Evolutionary conservation across 1,284 basidiomycete species (phyloP).

Genomic region (Melanopsichium pennsylvanicum): DNA sequence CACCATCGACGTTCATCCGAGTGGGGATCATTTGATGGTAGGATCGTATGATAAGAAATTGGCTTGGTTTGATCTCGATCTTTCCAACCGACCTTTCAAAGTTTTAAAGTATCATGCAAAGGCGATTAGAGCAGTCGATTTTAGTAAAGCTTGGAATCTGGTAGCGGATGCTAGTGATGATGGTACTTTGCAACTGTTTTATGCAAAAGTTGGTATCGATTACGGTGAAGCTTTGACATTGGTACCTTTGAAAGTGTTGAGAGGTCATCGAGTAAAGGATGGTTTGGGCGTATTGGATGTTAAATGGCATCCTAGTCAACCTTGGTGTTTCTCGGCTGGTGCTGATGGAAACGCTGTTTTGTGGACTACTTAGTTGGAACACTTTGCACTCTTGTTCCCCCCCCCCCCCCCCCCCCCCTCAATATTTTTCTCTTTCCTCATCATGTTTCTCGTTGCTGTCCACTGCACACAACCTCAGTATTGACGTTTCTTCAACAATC

Average conservation of each 20-base stretch:
- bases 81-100: slow-evolving; percentile 94
- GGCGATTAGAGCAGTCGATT: slow-evolving; percentile 88
- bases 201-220: slow-evolving; percentile 80
- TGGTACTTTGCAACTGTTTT: slow-evolving; percentile 95
- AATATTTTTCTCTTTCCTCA: background rate
- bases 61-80: slow-evolving; percentile 98
- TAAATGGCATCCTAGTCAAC: slow-evolving; percentile 85
- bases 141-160: slow-evolving; percentile 82
- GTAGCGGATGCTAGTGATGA: slow-evolving; percentile 97
- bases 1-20: slow-evolving; percentile 90
- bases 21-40: slow-evolving; percentile 86
- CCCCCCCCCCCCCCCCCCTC: no score
- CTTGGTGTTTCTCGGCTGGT: slow-evolving; percentile 91
- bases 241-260: slow-evolving; percentile 93
- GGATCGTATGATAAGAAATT: slow-evolving; percentile 97
- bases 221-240: slow-evolving; percentile 94
- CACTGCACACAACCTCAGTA: no score
- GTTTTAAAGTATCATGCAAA: slow-evolving; percentile 92
- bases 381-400: no score
- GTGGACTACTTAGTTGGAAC: slow-evolving; percentile 71
- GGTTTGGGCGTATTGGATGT: slow-evolving; percentile 90
- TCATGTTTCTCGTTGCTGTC: no score
- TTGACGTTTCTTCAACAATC: no score
- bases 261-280: slow-evolving; percentile 83
- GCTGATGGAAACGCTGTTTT: slow-evolving; percentile 88